Conservation (phyloP, 2,329 filamentous ascomycete genomes). For the Cercospora sojina region DNA sequence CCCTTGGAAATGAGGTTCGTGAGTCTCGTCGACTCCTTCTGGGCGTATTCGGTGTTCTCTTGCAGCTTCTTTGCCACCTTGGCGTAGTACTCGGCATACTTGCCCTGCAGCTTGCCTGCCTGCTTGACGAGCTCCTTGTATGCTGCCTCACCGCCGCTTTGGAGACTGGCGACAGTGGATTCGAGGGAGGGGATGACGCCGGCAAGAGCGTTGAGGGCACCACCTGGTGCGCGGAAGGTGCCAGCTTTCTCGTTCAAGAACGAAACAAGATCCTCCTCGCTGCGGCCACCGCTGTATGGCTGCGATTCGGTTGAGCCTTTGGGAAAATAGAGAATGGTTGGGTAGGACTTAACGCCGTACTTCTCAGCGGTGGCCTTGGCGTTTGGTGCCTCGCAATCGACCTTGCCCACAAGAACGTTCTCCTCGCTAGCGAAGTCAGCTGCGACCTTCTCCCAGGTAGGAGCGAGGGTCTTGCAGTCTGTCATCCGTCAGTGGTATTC, state of each 20-base stretch:
- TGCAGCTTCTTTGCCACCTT: constrained; percentile 83
- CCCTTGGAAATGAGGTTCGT: constrained; percentile 81
- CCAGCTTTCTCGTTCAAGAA: constrained; percentile 89
- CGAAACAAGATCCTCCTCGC: constrained; percentile 70
- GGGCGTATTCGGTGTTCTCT: constrained; percentile 72
- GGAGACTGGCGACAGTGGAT: constrained; percentile 67
- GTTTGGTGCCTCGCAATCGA: constrained; percentile 87
- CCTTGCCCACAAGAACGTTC: constrained; percentile 84
- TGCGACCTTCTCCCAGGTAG: constrained; percentile 84
- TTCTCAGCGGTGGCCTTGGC: constrained; percentile 74
- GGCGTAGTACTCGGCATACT: constrained; percentile 82
- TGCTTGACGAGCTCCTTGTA: constrained; percentile 70
- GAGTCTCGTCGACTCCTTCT: constrained; percentile 82
- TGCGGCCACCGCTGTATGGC: constrained; percentile 72
- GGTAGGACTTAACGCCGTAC: constrained; percentile 81
- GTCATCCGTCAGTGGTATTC: constrained; percentile 19
- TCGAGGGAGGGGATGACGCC: constrained; percentile 82
- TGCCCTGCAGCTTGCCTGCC: constrained; percentile 66
- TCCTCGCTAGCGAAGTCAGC: constrained; percentile 75
- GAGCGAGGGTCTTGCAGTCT: constrained; percentile 97
- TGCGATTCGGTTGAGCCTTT: constrained; percentile 72
- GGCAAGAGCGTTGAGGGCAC: constrained; percentile 72
- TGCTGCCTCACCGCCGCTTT: constrained; percentile 62
- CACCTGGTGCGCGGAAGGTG: constrained; percentile 79
- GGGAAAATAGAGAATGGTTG: constrained; percentile 97